A percentile compares a stretch with the other conserved stretches of the same genome.
These are phyloP conservation scores for Vitis hybrid DNA, from an alignment of 177 flowering plant genomes.

Conservation along the genomic window DNA sequence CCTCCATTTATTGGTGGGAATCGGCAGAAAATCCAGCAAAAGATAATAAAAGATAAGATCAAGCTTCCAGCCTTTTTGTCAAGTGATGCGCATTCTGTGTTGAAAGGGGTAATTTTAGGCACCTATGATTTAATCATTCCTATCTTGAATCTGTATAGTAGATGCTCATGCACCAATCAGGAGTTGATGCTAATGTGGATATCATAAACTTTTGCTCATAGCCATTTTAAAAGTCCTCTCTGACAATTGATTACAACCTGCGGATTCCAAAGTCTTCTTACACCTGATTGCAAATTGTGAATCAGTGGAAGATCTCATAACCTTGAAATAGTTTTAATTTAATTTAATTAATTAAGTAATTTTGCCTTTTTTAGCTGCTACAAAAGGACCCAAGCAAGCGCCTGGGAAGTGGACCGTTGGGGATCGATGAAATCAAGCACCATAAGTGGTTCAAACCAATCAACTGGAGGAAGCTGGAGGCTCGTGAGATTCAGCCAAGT, in stretches of 20 bases:
- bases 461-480: slow-evolving; percentile 87
- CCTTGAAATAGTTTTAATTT: neutral
- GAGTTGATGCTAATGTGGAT: no score
- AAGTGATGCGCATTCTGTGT: slow-evolving; percentile 80
- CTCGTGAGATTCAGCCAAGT: slow-evolving; percentile 64
- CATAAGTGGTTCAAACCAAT: slow-evolving; percentile 89
- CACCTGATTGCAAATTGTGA: no score
- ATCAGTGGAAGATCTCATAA: neutral
- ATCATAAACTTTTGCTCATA: no score
- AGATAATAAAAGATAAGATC: slow-evolving; percentile 83
- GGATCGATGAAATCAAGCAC: slow-evolving; percentile 70
- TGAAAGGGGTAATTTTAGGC: slow-evolving; percentile 67
- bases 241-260: no score
- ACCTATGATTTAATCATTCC: neutral
- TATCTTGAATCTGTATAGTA: no score
- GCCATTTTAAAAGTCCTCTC: no score
- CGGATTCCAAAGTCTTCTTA: no score
- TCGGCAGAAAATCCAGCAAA: slow-evolving; percentile 73
- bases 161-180: no score
- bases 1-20: slow-evolving; percentile 77
- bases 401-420: slow-evolving; percentile 70
- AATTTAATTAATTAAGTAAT: neutral
- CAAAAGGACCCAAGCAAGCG: slow-evolving; percentile 78
- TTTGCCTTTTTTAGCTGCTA: slow-evolving; percentile 47
- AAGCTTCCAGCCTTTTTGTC: slow-evolving; percentile 81